These are phyloP conservation scores for Blastobotrys chiropterorum DNA, from an alignment of 805 yeast genomes.

Conservation along the genomic window DNA sequence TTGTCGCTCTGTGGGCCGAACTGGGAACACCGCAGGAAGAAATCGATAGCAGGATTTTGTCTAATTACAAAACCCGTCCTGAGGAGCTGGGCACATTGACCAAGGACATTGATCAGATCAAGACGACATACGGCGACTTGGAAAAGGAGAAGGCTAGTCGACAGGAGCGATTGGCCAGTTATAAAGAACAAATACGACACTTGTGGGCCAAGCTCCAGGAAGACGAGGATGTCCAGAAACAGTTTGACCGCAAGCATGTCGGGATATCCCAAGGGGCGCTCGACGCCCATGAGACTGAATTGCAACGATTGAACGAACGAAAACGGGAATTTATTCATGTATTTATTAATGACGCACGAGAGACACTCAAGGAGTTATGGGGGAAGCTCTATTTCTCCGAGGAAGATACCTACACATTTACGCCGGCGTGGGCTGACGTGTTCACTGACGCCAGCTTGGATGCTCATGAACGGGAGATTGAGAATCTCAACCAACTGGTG, in stretches of 20 bases:
- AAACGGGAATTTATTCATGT: slow-evolving; percentile 61
- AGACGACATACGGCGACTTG: slow-evolving; percentile 20
- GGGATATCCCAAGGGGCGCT: slow-evolving; percentile 44
- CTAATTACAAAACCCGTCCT: slow-evolving; percentile 19
- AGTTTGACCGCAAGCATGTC: slow-evolving; percentile 39
- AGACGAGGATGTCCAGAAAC: slow-evolving; percentile 34
- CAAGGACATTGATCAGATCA: slow-evolving; percentile 27
- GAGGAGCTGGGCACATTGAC: slow-evolving; percentile 22
- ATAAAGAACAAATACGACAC: slow-evolving; percentile 36
- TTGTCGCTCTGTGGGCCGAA: slow-evolving; percentile 29
- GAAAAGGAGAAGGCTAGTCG: slow-evolving; percentile 34
- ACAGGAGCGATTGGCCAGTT: slow-evolving; percentile 27
- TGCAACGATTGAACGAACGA: slow-evolving; percentile 50
- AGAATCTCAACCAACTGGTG: slow-evolving; percentile 43
- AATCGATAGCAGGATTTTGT: slow-evolving; percentile 23
- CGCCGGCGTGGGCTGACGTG: slow-evolving; percentile 36
- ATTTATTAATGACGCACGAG: slow-evolving; percentile 58
- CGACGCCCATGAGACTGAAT: slow-evolving; percentile 47
- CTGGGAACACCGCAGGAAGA: slow-evolving; percentile 28
- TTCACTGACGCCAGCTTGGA: slow-evolving; percentile 56
- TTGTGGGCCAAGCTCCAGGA: slow-evolving; percentile 58
- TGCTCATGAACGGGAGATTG: slow-evolving; percentile 59
- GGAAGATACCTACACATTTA: slow-evolving; percentile 44
- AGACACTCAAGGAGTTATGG: slow-evolving; percentile 59
- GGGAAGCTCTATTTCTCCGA: slow-evolving; percentile 50